phyloP scores from a whole-genome alignment of 768 basidiomycete genomes.

The Mycena polygramma region DNA sequence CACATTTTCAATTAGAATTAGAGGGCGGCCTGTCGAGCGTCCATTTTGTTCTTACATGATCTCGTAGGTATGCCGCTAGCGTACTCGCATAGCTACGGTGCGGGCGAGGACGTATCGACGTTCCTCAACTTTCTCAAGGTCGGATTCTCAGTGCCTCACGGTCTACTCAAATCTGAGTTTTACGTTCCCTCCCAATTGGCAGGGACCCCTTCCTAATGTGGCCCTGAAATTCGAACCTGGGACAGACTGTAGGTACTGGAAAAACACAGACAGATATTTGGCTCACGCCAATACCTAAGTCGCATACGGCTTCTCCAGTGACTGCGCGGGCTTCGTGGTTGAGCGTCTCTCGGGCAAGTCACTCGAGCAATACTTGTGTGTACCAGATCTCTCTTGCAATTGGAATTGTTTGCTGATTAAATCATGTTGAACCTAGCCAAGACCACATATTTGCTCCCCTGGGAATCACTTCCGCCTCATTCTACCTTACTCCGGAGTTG shows the following conservation, averaged over 20 bases:
- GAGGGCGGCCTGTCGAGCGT: no score
- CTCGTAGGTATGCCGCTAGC: not conserved
- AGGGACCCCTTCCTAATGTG: slow-evolving; percentile 42
- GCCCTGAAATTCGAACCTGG: slow-evolving; percentile 49
- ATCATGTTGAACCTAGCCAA: not conserved
- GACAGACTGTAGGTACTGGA: not conserved
- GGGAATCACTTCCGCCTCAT: slow-evolving; percentile 39
- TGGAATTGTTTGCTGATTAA: no score
- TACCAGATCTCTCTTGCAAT: not conserved
- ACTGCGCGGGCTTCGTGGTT: slow-evolving; percentile 46
- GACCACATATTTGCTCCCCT: slow-evolving; percentile 40
- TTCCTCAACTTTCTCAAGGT: slow-evolving; percentile 47
- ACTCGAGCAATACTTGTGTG: slow-evolving; percentile 48
- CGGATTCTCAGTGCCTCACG: not conserved
- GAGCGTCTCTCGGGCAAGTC: slow-evolving; percentile 43
- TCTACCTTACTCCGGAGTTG: slow-evolving; percentile 37
- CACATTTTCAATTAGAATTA: no score
- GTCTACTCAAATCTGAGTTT: no score
- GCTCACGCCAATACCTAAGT: not conserved
- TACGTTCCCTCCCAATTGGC: not conserved
- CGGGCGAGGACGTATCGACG: slow-evolving; percentile 34
- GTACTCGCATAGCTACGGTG: slow-evolving; percentile 42
- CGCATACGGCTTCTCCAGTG: slow-evolving; percentile 42
- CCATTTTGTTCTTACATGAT: no score
- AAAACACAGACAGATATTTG: not conserved